phyloP scores from a whole-genome alignment of 1,284 basidiomycete genomes.

The Macrocystidia cucumis region DNA sequence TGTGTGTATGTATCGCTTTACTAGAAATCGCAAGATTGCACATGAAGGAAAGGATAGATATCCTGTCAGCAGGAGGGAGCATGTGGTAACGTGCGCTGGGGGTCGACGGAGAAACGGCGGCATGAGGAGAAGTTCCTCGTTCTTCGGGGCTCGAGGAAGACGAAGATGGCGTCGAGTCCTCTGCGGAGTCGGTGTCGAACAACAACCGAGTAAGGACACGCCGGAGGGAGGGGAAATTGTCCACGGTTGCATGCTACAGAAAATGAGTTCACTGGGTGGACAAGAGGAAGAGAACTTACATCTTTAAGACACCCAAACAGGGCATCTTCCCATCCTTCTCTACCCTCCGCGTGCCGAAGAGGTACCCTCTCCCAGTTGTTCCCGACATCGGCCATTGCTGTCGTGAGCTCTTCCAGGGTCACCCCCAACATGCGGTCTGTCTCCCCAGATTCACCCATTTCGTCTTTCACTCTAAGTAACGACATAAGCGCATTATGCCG shows the following conservation, averaged over 20 bases:
- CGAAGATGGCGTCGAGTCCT: constrained; percentile 32
- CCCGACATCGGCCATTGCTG: constrained; percentile 63
- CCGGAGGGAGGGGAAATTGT: constrained; percentile 70
- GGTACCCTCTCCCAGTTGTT: constrained; percentile 79
- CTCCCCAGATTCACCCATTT: constrained; percentile 22
- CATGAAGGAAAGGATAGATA: constrained; percentile 83
- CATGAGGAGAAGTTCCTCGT: constrained; percentile 30
- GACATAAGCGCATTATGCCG: constrained; percentile 68
- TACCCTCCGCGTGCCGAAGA: constrained; percentile 54
- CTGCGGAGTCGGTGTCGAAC: constrained; percentile 49
- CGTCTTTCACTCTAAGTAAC: constrained; percentile 42
- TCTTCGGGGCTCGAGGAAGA: too few species aligned
- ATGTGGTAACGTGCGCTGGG: constrained; percentile 70
- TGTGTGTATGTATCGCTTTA: constrained; percentile 78
- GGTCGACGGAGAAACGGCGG: constrained; percentile 30
- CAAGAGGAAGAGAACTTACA: constrained; percentile 38
- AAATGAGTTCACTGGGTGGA: not conserved
- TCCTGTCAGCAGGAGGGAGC: constrained; percentile 72
- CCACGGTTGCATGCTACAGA: constrained; percentile 65
- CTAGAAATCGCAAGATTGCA: constrained; percentile 88
- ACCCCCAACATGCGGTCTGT: constrained; percentile 43
- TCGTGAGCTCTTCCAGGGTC: constrained; percentile 47
- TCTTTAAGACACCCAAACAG: constrained; percentile 87
- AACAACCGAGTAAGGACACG: constrained; percentile 71
- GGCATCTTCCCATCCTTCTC: constrained; percentile 80